Conservation (phyloP, 2,329 filamentous ascomycete genomes). For the Polytolypa hystricis region DNA sequence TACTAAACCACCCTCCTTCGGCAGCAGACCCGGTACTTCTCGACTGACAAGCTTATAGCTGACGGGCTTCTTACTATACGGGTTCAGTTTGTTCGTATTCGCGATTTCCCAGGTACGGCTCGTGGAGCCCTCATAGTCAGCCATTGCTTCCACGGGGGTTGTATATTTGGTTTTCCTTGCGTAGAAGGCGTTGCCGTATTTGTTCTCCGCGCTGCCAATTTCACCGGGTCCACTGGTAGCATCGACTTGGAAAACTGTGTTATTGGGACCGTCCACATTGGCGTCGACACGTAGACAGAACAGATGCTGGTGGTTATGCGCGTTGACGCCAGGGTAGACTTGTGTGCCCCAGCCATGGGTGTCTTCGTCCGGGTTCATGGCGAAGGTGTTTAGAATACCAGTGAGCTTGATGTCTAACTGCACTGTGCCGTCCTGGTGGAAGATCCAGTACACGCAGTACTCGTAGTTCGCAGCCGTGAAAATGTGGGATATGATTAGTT, state of each 20-base stretch:
- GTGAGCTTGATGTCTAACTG: slow-evolving; percentile 88
- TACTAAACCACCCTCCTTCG: slow-evolving; percentile 69
- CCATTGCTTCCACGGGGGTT: slow-evolving; percentile 56
- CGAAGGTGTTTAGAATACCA: slow-evolving; percentile 85
- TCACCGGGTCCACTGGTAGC: slow-evolving; percentile 58
- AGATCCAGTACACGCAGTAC: slow-evolving; percentile 79
- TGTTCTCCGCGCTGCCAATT: slow-evolving; percentile 71
- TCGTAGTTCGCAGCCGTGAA: slow-evolving; percentile 97
- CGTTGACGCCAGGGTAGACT: slow-evolving; percentile 83
- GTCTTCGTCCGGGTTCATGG: slow-evolving; percentile 68
- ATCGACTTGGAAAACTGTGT: slow-evolving; percentile 77
- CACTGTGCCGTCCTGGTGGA: slow-evolving; percentile 84
- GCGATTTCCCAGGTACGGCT: slow-evolving; percentile 82
- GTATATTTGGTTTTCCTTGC: slow-evolving; percentile 70
- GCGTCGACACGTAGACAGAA: slow-evolving; percentile 85
- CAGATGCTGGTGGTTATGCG: slow-evolving; percentile 91
- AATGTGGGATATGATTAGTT: slow-evolving; percentile 78
- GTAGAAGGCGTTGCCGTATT: slow-evolving; percentile 82
- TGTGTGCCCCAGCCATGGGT: slow-evolving; percentile 81
- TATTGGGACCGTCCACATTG: slow-evolving; percentile 74
- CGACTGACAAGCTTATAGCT: slow-evolving; percentile 84
- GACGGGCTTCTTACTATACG: slow-evolving; percentile 72
- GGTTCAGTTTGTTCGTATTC: slow-evolving; percentile 75
- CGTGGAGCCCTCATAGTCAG: slow-evolving; percentile 71
- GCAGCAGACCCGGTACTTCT: slow-evolving; percentile 66